Conservation (phyloP, 2,329 filamentous ascomycete species). For the Akanthomyces muscarius region DNA sequence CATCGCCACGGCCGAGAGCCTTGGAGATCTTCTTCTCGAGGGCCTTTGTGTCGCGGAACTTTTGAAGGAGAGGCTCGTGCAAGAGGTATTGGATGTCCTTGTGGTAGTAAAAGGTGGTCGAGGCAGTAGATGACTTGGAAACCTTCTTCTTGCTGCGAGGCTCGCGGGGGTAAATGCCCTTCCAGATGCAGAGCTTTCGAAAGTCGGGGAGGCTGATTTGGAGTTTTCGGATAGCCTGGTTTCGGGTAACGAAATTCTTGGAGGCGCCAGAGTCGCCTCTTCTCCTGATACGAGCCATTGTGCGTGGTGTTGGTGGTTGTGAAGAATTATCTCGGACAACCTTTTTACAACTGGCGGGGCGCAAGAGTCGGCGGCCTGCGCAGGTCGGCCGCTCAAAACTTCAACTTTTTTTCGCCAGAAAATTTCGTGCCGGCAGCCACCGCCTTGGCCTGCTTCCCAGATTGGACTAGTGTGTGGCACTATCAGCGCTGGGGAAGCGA, state of each 20-base stretch:
- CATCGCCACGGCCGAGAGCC: conserved; percentile 87
- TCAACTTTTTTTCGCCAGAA: conserved; percentile 22
- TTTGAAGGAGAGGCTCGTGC: conserved; percentile 88
- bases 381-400: conserved; percentile 13
- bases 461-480: background rate
- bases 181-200: conserved; percentile 98
- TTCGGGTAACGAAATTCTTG: conserved; percentile 98
- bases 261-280: conserved; percentile 89
- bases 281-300: conserved; percentile 79
- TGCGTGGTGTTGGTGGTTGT: conserved; percentile 11
- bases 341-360: conserved; percentile 30
- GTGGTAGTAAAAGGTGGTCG: conserved; percentile 86
- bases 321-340: conserved; percentile 14
- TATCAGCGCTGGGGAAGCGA: background rate
- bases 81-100: conserved; percentile 98
- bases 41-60: conserved; percentile 95
- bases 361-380: conserved; percentile 21
- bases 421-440: conserved; percentile 15
- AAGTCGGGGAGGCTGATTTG: conserved; percentile 97
- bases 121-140: conserved; percentile 81
- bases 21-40: conserved; percentile 96
- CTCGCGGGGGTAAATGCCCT: conserved; percentile 97
- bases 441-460: background rate
- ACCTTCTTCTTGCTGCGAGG: conserved; percentile 97
- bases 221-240: conserved; percentile 94